Conservation (phyloP, 164 flowering plant genomes). For the Chimonanthus salicifolius region DNA sequence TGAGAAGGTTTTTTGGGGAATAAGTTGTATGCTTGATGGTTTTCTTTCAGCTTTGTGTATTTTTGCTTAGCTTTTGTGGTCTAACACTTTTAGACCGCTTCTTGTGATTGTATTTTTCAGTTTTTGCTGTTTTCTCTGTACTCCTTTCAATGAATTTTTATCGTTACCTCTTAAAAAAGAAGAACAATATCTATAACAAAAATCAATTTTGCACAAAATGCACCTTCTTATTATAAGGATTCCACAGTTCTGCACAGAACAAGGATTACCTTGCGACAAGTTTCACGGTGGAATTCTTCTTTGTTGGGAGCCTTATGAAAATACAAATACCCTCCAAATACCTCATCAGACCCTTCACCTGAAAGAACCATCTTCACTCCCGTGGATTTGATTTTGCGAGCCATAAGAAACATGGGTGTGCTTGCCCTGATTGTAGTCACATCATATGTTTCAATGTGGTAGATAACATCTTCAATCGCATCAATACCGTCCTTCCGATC, state of each 20-base stretch:
- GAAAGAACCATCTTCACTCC: constrained; percentile 99
- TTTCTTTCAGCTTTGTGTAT: no score
- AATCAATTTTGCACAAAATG: no score
- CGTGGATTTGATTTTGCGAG: constrained; percentile 85
- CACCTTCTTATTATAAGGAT: no score
- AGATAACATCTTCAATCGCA: constrained; percentile 94
- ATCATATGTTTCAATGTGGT: constrained; percentile 87
- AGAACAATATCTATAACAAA: no score
- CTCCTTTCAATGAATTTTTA: no score
- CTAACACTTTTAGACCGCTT: no score
- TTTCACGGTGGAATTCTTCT: constrained; percentile 86
- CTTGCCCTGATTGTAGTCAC: constrained; percentile 97
- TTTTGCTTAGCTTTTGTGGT: no score
- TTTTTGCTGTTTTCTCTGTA: no score
- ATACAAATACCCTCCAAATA: constrained; percentile 91
- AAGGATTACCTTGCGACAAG: constrained; percentile 65
- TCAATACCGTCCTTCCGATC: constrained; percentile 77
- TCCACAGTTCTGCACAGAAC: not conserved
- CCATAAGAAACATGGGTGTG: constrained; percentile 95
- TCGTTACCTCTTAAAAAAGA: no score
- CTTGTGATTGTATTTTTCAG: no score
- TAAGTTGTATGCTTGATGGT: no score
- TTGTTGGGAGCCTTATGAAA: constrained; percentile 98
- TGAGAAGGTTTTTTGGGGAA: no score
- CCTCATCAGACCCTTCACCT: constrained; percentile 94